Evolutionary conservation across 2,329 filamentous ascomycete genomes (phyloP).

Genomic region (Aureobasidium lini): DNA sequence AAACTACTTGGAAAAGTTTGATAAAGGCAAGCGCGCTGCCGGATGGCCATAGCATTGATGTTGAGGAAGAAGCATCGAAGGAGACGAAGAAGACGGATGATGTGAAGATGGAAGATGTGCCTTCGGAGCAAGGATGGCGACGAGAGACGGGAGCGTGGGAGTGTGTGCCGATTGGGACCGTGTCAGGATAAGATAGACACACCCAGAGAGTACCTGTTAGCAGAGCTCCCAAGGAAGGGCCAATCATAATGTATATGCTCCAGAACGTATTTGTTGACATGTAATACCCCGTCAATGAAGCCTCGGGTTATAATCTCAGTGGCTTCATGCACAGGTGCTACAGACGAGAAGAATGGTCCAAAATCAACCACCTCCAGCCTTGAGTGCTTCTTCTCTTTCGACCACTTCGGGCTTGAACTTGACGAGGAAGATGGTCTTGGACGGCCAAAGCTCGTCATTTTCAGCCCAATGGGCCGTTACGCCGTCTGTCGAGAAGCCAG

Average conservation of each 20-base stretch:
- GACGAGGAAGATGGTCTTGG: constrained; percentile 90
- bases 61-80: constrained; percentile 14
- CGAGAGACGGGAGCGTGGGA: constrained; percentile 11
- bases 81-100: constrained; percentile 16
- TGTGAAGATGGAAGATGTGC: constrained; percentile 14
- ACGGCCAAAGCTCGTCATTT: constrained; percentile 74
- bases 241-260: too few relatives aligned
- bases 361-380: constrained; percentile 24
- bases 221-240: neutral
- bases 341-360: neutral
- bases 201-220: neutral
- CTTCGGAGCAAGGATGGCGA: constrained; percentile 13
- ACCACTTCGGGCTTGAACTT: constrained; percentile 88
- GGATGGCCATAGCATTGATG: constrained; percentile 3
- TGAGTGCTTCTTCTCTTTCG: constrained; percentile 65
- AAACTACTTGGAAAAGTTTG: constrained; percentile 16
- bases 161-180: constrained; percentile 9
- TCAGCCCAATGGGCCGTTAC: constrained; percentile 75
- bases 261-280: neutral
- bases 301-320: neutral
- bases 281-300: too few relatives aligned
- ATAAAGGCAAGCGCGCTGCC: constrained; percentile 5
- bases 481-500: constrained; percentile 71
- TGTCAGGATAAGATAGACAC: neutral
- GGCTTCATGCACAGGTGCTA: neutral